Conservation (phyloP, 2,329 filamentous ascomycete genomes). For the Cryphonectria radicalis region DNA sequence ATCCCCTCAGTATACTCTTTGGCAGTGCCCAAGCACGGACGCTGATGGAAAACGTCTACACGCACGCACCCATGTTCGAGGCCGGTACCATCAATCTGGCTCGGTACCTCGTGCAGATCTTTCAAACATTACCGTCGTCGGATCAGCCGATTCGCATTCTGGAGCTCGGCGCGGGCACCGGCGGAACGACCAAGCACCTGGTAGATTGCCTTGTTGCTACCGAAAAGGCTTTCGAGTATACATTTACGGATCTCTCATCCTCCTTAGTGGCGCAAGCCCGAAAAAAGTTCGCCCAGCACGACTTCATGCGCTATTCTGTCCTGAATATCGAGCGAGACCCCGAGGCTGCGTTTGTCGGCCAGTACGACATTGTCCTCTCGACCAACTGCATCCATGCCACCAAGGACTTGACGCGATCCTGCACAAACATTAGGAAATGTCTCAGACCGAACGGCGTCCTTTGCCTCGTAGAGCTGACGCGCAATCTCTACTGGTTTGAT, state of each 20-base stretch:
- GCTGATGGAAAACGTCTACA: slow-evolving; percentile 44
- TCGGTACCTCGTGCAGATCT: slow-evolving; percentile 27
- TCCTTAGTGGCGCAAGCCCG: slow-evolving; percentile 38
- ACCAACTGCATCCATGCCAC: slow-evolving; percentile 46
- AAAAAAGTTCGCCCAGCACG: slow-evolving; percentile 32
- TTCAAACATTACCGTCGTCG: background rate
- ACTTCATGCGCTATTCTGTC: slow-evolving; percentile 35
- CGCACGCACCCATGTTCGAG: slow-evolving; percentile 35
- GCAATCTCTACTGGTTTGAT: slow-evolving; percentile 37
- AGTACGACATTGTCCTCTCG: slow-evolving; percentile 40
- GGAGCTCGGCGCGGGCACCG: slow-evolving; percentile 49
- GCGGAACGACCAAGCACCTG: slow-evolving; percentile 44
- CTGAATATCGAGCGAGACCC: slow-evolving; percentile 39
- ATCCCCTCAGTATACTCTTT: slow-evolving; percentile 47
- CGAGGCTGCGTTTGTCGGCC: slow-evolving; percentile 20
- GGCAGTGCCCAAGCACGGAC: slow-evolving; percentile 34
- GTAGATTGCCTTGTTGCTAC: slow-evolving; percentile 34
- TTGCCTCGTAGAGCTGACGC: slow-evolving; percentile 39
- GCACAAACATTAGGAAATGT: slow-evolving; percentile 35
- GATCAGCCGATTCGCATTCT: slow-evolving; percentile 41
- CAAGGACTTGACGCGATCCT: slow-evolving; percentile 31
- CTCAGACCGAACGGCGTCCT: slow-evolving; percentile 39
- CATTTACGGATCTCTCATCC: slow-evolving; percentile 48
- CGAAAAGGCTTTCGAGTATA: slow-evolving; percentile 38
- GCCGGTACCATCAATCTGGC: slow-evolving; percentile 33